Evolutionary conservation across 1,284 basidiomycete species (phyloP).

Genomic region (Ustilago cynodontis): DNA sequence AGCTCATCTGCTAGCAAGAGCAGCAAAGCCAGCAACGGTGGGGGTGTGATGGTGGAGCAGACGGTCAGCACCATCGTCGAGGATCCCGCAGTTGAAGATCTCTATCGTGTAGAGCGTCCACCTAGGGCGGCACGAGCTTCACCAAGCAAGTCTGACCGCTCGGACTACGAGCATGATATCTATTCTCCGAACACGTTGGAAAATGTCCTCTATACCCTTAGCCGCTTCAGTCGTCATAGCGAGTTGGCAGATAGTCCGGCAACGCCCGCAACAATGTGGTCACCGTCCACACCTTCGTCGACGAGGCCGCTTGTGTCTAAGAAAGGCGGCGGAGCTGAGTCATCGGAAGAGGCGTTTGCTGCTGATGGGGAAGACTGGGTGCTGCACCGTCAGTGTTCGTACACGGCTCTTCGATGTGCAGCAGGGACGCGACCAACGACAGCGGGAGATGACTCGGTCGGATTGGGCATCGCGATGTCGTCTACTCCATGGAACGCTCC

Average conservation of each 20-base stretch:
- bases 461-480: conserved; percentile 21
- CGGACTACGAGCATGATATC: conserved; percentile 14
- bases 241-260: conserved; percentile 21
- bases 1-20: conserved; percentile 15
- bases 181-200: conserved; percentile 14
- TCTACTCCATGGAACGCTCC: conserved; percentile 22
- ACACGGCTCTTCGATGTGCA: conserved; percentile 3
- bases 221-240: conserved; percentile 10
- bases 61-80: conserved; percentile 39
- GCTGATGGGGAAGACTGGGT: neutral
- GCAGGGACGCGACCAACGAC: neutral
- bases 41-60: conserved; percentile 37
- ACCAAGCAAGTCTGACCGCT: conserved; percentile 8
- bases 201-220: conserved; percentile 4
- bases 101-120: conserved; percentile 22
- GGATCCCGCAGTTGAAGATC: conserved; percentile 23
- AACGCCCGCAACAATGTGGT: conserved; percentile 26
- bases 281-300: conserved; percentile 21
- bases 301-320: conserved; percentile 1
- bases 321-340: neutral
- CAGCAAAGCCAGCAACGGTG: conserved; percentile 8
- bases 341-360: neutral
- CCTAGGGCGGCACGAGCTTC: conserved; percentile 8
- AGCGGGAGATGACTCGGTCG: conserved; percentile 15
- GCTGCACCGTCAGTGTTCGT: conserved; percentile 12